A percentile compares a stretch with the other conserved stretches of the same genome.
Evolutionary conservation across 1,284 basidiomycete species (phyloP).

Genomic region (Papiliotrema fonsecae): DNA sequence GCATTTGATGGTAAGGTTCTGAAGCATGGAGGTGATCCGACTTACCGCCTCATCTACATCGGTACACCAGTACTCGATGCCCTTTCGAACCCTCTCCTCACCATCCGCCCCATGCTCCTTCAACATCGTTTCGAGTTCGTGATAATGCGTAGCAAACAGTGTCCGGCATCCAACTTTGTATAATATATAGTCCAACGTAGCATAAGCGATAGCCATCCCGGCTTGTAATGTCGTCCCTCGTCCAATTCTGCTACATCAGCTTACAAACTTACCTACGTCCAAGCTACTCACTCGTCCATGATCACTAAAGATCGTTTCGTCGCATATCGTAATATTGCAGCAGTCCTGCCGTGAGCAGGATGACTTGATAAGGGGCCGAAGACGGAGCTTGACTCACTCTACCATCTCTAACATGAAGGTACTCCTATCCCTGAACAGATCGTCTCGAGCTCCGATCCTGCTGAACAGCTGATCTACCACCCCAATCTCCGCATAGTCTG

Average conservation of each 20-base stretch:
- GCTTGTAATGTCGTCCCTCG: slow-evolving; percentile 89
- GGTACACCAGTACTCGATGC: slow-evolving; percentile 81
- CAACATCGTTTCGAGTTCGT: slow-evolving; percentile 83
- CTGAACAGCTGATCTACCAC: slow-evolving; percentile 89
- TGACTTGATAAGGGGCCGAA: not conserved
- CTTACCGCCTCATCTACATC: slow-evolving; percentile 73
- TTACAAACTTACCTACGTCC: too few relatives aligned
- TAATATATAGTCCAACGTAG: slow-evolving; percentile 76
- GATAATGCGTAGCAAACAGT: slow-evolving; percentile 95
- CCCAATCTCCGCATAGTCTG: slow-evolving; percentile 69
- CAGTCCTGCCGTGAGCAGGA: slow-evolving; percentile 39
- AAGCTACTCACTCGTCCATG: slow-evolving; percentile 69
- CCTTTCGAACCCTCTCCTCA: slow-evolving; percentile 31
- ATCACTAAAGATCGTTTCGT: slow-evolving; percentile 80
- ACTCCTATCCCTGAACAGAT: slow-evolving; percentile 84
- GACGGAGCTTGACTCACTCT: slow-evolving; percentile 32
- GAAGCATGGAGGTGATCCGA: not conserved
- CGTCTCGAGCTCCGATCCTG: slow-evolving; percentile 92
- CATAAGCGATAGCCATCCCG: slow-evolving; percentile 89
- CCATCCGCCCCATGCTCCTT: slow-evolving; percentile 4
- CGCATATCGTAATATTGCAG: slow-evolving; percentile 63
- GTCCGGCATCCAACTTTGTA: slow-evolving; percentile 70
- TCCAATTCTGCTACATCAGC: slow-evolving; percentile 55
- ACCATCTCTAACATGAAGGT: slow-evolving; percentile 66
- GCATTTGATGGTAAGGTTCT: too few relatives aligned